Conservation (phyloP, 768 basidiomycete genomes). For the Rhizopogon sp. region DNA sequence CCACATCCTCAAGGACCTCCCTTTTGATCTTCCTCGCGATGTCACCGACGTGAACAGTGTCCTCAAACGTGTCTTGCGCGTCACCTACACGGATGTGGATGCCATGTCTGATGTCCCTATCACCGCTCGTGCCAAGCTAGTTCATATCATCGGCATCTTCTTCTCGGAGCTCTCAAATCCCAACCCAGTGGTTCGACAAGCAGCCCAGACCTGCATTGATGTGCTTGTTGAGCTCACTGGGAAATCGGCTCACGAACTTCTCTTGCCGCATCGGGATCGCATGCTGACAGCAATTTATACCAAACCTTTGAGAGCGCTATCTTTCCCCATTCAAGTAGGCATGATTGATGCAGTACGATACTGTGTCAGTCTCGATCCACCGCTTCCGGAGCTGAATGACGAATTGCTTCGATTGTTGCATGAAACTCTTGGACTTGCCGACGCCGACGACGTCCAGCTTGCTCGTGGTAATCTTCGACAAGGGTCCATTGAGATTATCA, state of each 20-base stretch:
- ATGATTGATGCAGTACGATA: conserved; percentile 97
- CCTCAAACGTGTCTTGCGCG: conserved; percentile 60
- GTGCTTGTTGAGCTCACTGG: conserved; percentile 71
- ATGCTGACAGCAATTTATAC: conserved; percentile 88
- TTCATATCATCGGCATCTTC: conserved; percentile 75
- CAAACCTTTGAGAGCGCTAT: conserved; percentile 93
- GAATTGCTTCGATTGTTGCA: conserved; percentile 88
- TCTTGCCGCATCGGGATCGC: conserved; percentile 80
- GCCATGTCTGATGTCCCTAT: conserved; percentile 37
- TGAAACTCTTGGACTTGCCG: conserved; percentile 91
- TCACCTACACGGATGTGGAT: conserved; percentile 50
- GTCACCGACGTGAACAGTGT: conserved; percentile 75
- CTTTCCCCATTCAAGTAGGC: conserved; percentile 93
- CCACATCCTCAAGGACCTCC: conserved; percentile 92
- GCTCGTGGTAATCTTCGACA: conserved; percentile 75
- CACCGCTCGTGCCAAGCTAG: conserved; percentile 47
- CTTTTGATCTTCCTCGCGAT: conserved; percentile 80
- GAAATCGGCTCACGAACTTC: conserved; percentile 69
- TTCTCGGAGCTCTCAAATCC: conserved; percentile 87
- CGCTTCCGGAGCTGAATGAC: conserved; percentile 87
- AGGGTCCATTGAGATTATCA: conserved; percentile 74
- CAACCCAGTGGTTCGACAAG: conserved; percentile 78
- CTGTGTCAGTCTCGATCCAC: conserved; percentile 84
- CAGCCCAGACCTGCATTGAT: conserved; percentile 76
- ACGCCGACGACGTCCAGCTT: conserved; percentile 87